These are phyloP conservation scores for Talaromyces amestolkiae DNA, from an alignment of 2,329 filamentous ascomycete genomes.

Conservation along the genomic window DNA sequence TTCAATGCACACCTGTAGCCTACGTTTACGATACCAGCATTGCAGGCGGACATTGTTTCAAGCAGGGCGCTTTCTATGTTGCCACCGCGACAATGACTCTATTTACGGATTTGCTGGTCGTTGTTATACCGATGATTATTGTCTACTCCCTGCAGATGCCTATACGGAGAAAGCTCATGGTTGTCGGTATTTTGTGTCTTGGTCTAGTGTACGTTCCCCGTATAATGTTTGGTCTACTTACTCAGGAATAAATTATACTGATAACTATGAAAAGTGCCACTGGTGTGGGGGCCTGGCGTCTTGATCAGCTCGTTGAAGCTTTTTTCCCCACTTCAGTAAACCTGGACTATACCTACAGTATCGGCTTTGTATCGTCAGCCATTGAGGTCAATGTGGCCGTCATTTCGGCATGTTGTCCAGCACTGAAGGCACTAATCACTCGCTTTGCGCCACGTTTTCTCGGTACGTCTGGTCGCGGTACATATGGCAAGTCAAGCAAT, in stretches of 20 bases:
- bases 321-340: conserved; percentile 19
- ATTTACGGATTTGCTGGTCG: conserved; percentile 33
- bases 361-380: conserved; percentile 31
- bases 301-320: conserved; percentile 27
- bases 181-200: conserved; percentile 25
- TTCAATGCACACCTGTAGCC: conserved; percentile 31
- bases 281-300: conserved; percentile 30
- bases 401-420: conserved; percentile 31
- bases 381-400: conserved; percentile 33
- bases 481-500: conserved; percentile 9
- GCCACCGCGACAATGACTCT: conserved; percentile 29
- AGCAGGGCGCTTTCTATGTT: conserved; percentile 31
- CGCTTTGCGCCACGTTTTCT: conserved; percentile 9
- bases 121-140: conserved; percentile 33
- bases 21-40: conserved; percentile 22
- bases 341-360: conserved; percentile 26
- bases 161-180: conserved; percentile 28
- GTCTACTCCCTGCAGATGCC: conserved; percentile 32
- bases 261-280: conserved; percentile 24
- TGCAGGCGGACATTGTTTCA: conserved; percentile 27
- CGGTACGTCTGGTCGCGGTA: conserved; percentile 15
- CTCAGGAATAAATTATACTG: not conserved
- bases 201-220: not conserved
- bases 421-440: conserved; percentile 26
- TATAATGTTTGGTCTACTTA: not conserved